A percentile compares a stretch with the other conserved stretches of the same genome.
phyloP scores from a whole-genome alignment of 257 asterid species.

The Ballota nigra region DNA sequence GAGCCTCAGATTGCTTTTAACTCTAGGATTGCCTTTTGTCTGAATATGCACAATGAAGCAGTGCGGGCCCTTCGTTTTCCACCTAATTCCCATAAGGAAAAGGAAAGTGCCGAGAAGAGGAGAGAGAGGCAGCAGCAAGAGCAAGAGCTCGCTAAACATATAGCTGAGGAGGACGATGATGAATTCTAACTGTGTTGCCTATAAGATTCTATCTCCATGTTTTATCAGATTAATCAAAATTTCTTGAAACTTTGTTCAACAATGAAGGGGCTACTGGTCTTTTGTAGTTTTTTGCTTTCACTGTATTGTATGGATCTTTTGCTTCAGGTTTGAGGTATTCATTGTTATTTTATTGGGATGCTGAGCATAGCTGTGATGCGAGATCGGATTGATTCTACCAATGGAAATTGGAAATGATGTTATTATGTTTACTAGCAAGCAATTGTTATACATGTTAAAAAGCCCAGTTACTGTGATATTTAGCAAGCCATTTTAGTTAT shows the following conservation, averaged over 20 bases:
- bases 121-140: slow-evolving; percentile 73
- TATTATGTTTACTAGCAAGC: background rate
- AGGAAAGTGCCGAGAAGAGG: slow-evolving; percentile 62
- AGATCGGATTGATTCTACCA: background rate
- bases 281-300: slow-evolving; percentile 1
- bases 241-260: slow-evolving; percentile 15
- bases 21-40: slow-evolving; percentile 71
- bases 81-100: slow-evolving; percentile 58
- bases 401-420: background rate
- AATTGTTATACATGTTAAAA: background rate
- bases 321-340: slow-evolving; percentile 3
- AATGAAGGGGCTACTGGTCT: background rate
- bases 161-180: slow-evolving; percentile 71
- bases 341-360: background rate
- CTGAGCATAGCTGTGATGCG: background rate
- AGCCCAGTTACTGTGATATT: too few species aligned
- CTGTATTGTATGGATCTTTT: slow-evolving; percentile 13
- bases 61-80: slow-evolving; percentile 75
- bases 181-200: slow-evolving; percentile 46
- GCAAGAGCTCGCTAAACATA: slow-evolving; percentile 75
- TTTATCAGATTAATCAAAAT: background rate
- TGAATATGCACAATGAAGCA: slow-evolving; percentile 76
- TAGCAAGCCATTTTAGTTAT: too few species aligned
- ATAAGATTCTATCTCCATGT: background rate
- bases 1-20: slow-evolving; percentile 76